A percentile compares a stretch with the other conserved stretches of the same genome.
Conservation (phyloP, 2,329 filamentous ascomycete genomes). For the Venturia aucupariae region DNA sequence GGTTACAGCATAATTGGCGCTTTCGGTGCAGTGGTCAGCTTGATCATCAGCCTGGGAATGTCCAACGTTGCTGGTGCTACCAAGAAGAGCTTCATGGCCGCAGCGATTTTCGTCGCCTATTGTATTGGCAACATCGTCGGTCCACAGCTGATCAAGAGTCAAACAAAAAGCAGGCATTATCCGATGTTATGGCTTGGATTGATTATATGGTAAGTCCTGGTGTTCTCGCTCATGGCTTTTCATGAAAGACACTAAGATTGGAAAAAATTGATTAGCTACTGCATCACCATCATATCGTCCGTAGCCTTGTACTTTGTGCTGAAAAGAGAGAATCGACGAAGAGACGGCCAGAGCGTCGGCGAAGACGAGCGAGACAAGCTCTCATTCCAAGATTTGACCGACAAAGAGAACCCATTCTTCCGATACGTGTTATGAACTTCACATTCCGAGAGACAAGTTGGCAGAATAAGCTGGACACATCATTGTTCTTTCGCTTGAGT, state of each 20-base stretch:
- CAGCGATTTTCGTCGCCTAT: slow-evolving; percentile 65
- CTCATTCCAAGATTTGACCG: slow-evolving; percentile 60
- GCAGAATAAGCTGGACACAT: background rate
- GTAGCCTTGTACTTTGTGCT: slow-evolving; percentile 50
- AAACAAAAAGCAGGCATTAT: slow-evolving; percentile 58
- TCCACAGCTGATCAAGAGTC: slow-evolving; percentile 59
- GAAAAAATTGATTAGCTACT: slow-evolving; percentile 41
- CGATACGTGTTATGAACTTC: slow-evolving; percentile 43
- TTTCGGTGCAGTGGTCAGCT: slow-evolving; percentile 61
- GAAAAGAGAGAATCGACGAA: slow-evolving; percentile 47
- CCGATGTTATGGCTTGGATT: slow-evolving; percentile 62
- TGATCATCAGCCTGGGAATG: slow-evolving; percentile 48
- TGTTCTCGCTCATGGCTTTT: slow-evolving; percentile 11
- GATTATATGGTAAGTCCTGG: slow-evolving; percentile 45
- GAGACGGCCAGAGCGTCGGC: slow-evolving; percentile 42
- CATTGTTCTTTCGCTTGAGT: background rate
- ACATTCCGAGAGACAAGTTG: background rate
- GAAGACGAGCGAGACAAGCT: slow-evolving; percentile 54
- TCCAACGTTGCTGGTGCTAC: slow-evolving; percentile 67
- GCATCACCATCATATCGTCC: slow-evolving; percentile 55
- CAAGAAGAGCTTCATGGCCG: slow-evolving; percentile 69
- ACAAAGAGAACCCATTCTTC: slow-evolving; percentile 60
- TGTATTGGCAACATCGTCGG: slow-evolving; percentile 70
- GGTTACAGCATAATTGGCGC: slow-evolving; percentile 66
- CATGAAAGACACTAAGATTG: too few relatives aligned